Evolutionary conservation across 805 yeast genomes (phyloP).

Genomic region (Candida michaelii): DNA sequence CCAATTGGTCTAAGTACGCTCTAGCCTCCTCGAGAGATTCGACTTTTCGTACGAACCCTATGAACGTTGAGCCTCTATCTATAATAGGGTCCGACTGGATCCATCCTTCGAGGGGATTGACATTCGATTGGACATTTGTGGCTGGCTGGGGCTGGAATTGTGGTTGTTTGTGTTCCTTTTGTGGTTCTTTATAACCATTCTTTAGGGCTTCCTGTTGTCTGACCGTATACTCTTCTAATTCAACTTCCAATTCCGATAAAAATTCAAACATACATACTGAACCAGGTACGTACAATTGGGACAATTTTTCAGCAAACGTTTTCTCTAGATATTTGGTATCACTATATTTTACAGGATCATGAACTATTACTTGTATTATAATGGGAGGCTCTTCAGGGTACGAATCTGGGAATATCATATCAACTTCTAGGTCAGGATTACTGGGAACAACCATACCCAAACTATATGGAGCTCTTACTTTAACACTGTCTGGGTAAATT

Average conservation of each 20-base stretch:
- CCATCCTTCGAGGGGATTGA: constrained; percentile 73
- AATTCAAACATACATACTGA: constrained; percentile 80
- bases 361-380: constrained; percentile 53
- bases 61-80: constrained; percentile 84
- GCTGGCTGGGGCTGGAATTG: neutral
- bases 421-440: constrained; percentile 58
- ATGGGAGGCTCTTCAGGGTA: constrained; percentile 73
- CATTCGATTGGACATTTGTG: neutral
- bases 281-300: constrained; percentile 54
- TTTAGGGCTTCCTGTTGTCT: constrained; percentile 22
- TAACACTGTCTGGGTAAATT: constrained; percentile 70
- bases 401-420: constrained; percentile 64
- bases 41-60: constrained; percentile 70
- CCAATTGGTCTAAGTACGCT: constrained; percentile 48
- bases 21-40: constrained; percentile 67
- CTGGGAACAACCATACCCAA: no score
- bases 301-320: constrained; percentile 51
- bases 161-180: neutral
- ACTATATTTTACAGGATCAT: constrained; percentile 34
- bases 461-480: constrained; percentile 37
- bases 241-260: constrained; percentile 59
- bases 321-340: constrained; percentile 44
- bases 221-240: constrained; percentile 38
- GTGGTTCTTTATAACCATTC: constrained; percentile 3
- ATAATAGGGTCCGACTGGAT: constrained; percentile 67